A percentile compares a stretch with the other conserved stretches of the same genome.
Evolutionary conservation across 306 rosid genomes (phyloP).

Genomic region (Heteromeles arbutifolia): DNA sequence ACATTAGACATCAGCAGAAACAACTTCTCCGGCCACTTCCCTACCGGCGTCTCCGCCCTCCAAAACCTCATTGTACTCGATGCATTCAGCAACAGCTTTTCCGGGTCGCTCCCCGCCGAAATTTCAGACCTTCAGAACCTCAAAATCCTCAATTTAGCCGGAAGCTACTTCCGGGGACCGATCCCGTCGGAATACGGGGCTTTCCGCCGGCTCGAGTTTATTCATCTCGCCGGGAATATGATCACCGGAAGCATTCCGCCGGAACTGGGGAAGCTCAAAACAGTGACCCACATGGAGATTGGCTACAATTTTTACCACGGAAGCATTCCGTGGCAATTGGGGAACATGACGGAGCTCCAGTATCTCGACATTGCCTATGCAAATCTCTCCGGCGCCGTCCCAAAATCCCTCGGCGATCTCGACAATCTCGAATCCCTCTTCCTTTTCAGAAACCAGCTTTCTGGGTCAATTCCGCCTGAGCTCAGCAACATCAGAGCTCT

Average conservation of each 20-base stretch:
- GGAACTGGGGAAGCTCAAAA: conserved; percentile 76
- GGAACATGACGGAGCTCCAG: conserved; percentile 71
- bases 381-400: conserved; percentile 65
- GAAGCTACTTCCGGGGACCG: conserved; percentile 82
- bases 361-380: conserved; percentile 90
- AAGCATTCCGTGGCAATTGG: conserved; percentile 58
- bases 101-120: conserved; percentile 63
- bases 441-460: conserved; percentile 71
- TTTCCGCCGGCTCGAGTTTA: conserved; percentile 67
- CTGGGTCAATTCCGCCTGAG: conserved; percentile 63
- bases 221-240: conserved; percentile 81
- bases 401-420: conserved; percentile 67
- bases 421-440: conserved; percentile 63
- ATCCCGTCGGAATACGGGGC: conserved; percentile 81
- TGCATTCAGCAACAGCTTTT: conserved; percentile 89
- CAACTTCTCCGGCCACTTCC: conserved; percentile 82
- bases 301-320: conserved; percentile 73
- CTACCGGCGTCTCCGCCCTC: conserved; percentile 48
- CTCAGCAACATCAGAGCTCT: conserved; percentile 45
- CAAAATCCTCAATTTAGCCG: conserved; percentile 69
- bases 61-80: conserved; percentile 47
- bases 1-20: conserved; percentile 75
- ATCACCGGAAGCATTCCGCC: conserved; percentile 64
- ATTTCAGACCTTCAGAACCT: conserved; percentile 50
- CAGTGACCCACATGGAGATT: conserved; percentile 84